Base-by-base conservation (phyloP, 345 rosid genomes). In the Orychophragmus violaceus region DNA sequence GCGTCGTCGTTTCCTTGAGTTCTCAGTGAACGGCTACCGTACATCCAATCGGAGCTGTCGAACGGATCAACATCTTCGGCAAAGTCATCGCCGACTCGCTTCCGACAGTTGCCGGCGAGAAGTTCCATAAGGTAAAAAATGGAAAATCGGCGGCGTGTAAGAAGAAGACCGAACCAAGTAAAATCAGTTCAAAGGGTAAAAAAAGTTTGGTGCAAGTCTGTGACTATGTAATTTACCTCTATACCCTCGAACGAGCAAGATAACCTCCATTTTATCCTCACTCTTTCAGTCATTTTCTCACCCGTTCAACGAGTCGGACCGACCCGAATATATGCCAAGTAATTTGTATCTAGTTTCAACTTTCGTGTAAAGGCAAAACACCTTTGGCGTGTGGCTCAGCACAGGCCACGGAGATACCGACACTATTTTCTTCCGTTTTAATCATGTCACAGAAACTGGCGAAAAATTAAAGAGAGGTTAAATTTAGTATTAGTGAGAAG, bases 51-150 rank as follows among this genome's bases (percentile, higher is more conserved):
- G 13, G 62, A 37, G 66, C 56, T 32, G 35, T 52, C 52, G 19
- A 89, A 84, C 1, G 85, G 82, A 49, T 77, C 51, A 46, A 81
- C 68, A 30, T 76, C 79, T 0, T 60, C 86, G 8, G 80, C 70
- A 58, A 82, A 77, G 48, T 39, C 74, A 25, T 61, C 67, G 33
- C 64, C 52, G 74, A 54, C 61, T 53, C 58, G 76, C 27, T 64
- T 27, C 42, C 23, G 79, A 66, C 82, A 74, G 77, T 68, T 83
- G 78, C 77, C 88, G 83, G 77, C 74, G 54, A 86, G 75, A 37
- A 82, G 74, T 52, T 86, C 96, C 88, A 86, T 85, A 41, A 32
- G 42, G 19, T 5, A 2, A 42, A 22, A 76, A 12, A 11, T 4
- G 3, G 33, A 29, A 44, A 45, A 27, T n/a, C 23, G 44, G 67